Base-by-base conservation (phyloP, 495 filamentous ascomycete species). In the Venustampulla echinocandica region DNA sequence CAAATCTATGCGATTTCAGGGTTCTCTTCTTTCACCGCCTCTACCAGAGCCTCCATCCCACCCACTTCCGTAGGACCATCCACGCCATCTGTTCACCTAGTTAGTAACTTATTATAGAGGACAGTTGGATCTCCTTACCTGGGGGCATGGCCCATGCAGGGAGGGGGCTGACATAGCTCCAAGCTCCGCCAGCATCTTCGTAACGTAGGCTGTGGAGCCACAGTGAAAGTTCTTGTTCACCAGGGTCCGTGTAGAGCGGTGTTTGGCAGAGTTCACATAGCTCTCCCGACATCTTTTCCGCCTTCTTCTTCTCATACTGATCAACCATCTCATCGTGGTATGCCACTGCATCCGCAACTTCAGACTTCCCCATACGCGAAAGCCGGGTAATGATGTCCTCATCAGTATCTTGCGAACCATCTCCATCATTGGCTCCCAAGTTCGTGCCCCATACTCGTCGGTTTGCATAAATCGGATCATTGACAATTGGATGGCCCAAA, bases 381-480 rank as follows among this genome's bases (percentile, higher is more conserved):
- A 98, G 73, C 2, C 86, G 77, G 14, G 84, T 79, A 54, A 97
- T 89, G 49, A 98, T 82, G 58, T 92, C 87, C 22, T 87, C 85
- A 61, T 98, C 92, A 14, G 76, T 79, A 28, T 87, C 82, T 3
- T 75, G 73, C 3, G 69, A 63, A 5, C 70, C 74, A 24, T 79
- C 74, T 23, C 74, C 66, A 49, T 90, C 85, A 41, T 82, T 76
- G 40, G 73, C 73, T 5, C 84, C 92, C 0, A 98, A 75, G 1
- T 77, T 73, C 0, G 79, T 69, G 1, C 93, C 93, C 71, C 93
- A 98, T 15, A 97, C 92, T 38, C 77, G 77, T 47, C 85, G 82
- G 57, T 97, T 97, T 55, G 84, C 87, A 62, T 98, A 98, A 50
- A 98, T 98, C 2, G 92, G 92, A 60, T 98, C 92, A 61, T 97